These are phyloP conservation scores for Malus orientalis DNA, from an alignment of 306 rosid genomes.

Conservation along the genomic window DNA sequence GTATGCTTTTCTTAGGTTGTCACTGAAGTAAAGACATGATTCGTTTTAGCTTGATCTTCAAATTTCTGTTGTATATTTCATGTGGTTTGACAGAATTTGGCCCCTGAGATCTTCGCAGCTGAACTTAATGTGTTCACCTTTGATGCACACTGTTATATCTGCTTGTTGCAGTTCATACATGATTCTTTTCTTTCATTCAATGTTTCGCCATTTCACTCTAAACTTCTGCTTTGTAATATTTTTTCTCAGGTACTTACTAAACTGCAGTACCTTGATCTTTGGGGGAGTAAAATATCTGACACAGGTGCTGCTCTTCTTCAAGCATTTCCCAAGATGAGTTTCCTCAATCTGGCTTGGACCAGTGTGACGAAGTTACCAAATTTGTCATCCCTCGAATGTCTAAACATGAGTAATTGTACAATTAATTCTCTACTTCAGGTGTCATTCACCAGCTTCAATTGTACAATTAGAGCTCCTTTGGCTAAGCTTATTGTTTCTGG, in stretches of 20 bases:
- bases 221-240: neutral
- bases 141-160: neutral
- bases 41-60: neutral
- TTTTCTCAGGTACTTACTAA: slow-evolving; percentile 54
- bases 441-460: slow-evolving; percentile 19
- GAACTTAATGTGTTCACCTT: neutral
- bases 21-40: neutral
- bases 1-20: neutral
- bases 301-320: slow-evolving; percentile 56
- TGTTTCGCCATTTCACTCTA: neutral
- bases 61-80: neutral
- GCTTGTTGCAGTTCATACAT: neutral
- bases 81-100: neutral
- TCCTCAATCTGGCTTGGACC: slow-evolving; percentile 84
- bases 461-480: slow-evolving; percentile 32
- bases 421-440: slow-evolving; percentile 52
- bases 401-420: slow-evolving; percentile 78
- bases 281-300: slow-evolving; percentile 85
- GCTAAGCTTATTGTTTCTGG: slow-evolving; percentile 62
- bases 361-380: slow-evolving; percentile 59
- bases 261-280: slow-evolving; percentile 69
- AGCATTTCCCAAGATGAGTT: slow-evolving; percentile 54
- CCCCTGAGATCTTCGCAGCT: neutral
- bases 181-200: neutral
- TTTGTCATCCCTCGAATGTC: slow-evolving; percentile 49